Percentiles rank a stretch among this genome's conserved stretches.
Evolutionary conservation across 202 grass and related monocot species (phyloP).

Genomic region (Hordeum pubiflorum): DNA sequence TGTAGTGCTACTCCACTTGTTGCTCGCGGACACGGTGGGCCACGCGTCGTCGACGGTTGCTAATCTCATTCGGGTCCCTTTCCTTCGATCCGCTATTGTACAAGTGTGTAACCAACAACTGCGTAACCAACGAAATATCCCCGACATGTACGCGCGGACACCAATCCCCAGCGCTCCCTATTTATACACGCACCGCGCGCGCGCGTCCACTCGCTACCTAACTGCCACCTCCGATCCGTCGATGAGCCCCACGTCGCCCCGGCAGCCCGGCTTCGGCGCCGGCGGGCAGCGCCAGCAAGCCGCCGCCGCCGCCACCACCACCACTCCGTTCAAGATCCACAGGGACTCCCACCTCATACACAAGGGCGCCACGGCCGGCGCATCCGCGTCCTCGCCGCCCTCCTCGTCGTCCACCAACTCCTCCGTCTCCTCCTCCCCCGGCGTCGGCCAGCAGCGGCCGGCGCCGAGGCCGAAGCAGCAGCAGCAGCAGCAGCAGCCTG

Average conservation of each 20-base stretch:
- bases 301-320: neutral
- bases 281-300: neutral
- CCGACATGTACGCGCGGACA: slow-evolving; percentile 12
- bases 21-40: neutral
- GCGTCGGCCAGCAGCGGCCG: slow-evolving; percentile 2
- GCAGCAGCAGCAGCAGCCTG: slow-evolving; percentile 4
- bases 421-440: slow-evolving; percentile 20
- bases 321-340: slow-evolving; percentile 32
- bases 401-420: slow-evolving; percentile 33
- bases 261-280: slow-evolving; percentile 23
- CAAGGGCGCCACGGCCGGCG: neutral
- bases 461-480: neutral
- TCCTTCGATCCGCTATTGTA: neutral
- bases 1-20: neutral
- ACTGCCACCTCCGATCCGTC: neutral
- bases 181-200: slow-evolving; percentile 18
- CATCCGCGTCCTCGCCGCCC: slow-evolving; percentile 4
- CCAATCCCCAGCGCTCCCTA: neutral
- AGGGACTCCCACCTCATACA: slow-evolving; percentile 49
- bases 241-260: slow-evolving; percentile 27
- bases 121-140: slow-evolving; percentile 4
- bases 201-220: slow-evolving; percentile 14
- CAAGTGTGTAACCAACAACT: neutral
- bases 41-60: neutral
- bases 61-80: neutral